Conservation (phyloP, 352 stramenopile genomes). For the Detonula confervacea region DNA sequence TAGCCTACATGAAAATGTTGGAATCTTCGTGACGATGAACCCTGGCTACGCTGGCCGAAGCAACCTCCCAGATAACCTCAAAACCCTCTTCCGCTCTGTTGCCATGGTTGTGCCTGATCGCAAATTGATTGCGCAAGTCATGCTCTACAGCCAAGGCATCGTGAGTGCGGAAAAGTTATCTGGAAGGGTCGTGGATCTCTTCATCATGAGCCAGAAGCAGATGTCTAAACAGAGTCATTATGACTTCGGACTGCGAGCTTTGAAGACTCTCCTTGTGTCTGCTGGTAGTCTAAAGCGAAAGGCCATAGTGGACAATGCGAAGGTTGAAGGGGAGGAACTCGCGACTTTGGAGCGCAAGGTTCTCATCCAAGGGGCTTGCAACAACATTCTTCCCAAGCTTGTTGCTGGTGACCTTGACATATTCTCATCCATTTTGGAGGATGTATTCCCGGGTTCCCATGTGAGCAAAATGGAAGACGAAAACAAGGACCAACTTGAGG, state of each 20-base stretch:
- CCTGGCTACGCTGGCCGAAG: conserved; percentile 97
- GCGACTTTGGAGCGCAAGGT: conserved; percentile 90
- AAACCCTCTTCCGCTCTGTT: conserved; percentile 99
- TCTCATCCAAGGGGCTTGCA: conserved; percentile 97
- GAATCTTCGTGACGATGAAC: conserved; percentile 99
- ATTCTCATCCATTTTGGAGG: conserved; percentile 95
- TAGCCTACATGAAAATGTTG: conserved; percentile 95
- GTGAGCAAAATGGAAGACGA: conserved; percentile 88
- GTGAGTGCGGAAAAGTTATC: conserved; percentile 96
- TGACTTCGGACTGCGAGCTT: conserved; percentile 98
- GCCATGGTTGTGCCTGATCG: conserved; percentile 99
- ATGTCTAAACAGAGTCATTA: conserved; percentile 99
- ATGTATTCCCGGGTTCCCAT: conserved; percentile 94
- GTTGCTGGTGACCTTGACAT: conserved; percentile 96
- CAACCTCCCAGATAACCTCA: conserved; percentile 91
- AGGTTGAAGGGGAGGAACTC: conserved; percentile 73
- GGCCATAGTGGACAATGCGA: conserved; percentile 75
- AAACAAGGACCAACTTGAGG: conserved; percentile 88
- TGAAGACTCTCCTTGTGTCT: conserved; percentile 99
- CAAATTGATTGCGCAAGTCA: conserved; percentile 99
- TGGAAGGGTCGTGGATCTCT: conserved; percentile 97
- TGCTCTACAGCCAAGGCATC: conserved; percentile 99
- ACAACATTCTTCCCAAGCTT: conserved; percentile 99
- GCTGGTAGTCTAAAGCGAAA: conserved; percentile 98
- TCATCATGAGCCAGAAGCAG: conserved; percentile 97